Base-by-base conservation (phyloP, 805 yeast species). In the Jamesozyma jinghongensis region DNA sequence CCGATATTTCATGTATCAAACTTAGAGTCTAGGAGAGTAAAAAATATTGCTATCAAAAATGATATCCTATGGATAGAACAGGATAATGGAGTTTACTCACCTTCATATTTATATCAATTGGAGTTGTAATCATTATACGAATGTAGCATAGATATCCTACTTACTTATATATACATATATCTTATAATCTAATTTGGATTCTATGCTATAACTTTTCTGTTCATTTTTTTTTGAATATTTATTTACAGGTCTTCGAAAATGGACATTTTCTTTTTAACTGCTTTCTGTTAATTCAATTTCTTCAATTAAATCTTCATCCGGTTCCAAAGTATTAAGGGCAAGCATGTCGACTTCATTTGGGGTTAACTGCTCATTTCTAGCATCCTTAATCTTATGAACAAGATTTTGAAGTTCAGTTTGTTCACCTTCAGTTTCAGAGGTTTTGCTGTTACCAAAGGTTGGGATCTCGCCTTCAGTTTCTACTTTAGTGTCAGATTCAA, bases 61-160 rank as follows among this genome's bases (percentile, higher is more conserved):
- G 88, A 85, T 48, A 79, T 84, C 2, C 49, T 86, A 19, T 85
- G 76, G 73, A 53, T 74, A 13, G 57, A 62, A 29, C 40, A 43
- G 5, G 44, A 45, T 1, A 17, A 33, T 7, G 42, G 42, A 3
- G 51, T 44, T 3, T 62, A 50, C 2, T 55, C 19, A n/a, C 53
- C 58, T 18, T 42, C 37, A 3, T 51, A 47, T 37, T 41, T 44
- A 34, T 48, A 46, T 48, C 47, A 46, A 30, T 37, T 52, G 19
- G 19, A 26, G 18, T 17, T 44, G 13, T 42, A 27, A 36, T 13
- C n/a, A 22, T 22, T 22, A 34, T 13, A 8, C 25, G 16, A 6
- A 29, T 19, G 11, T 18, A 17, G 18, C 13, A 25, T 19, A 26
- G 7, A 19, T 11, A 7, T 26, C 14, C 10, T 10, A 29, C 22